Evolutionary conservation across 257 asterid genomes (phyloP).

Genomic region (Solanum tarijense): DNA sequence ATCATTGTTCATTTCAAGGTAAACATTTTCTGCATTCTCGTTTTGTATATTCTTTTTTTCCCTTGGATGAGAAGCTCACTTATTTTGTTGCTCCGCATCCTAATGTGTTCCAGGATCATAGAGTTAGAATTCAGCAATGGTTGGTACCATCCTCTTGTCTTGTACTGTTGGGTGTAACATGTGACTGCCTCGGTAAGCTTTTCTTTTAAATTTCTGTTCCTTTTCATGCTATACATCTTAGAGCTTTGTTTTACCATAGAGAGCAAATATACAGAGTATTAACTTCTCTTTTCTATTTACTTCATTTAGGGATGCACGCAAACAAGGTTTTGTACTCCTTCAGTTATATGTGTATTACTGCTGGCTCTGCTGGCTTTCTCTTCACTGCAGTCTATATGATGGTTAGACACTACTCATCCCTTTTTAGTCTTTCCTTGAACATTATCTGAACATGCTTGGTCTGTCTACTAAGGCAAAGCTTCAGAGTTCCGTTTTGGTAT

Average conservation of each 20-base stretch:
- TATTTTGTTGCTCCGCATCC: background rate
- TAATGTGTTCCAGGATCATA: constrained; percentile 47
- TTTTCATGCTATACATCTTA: background rate
- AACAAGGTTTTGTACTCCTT: constrained; percentile 59
- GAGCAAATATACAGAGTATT: background rate
- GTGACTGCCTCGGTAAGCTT: constrained; percentile 34
- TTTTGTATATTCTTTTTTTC: background rate
- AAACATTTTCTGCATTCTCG: background rate
- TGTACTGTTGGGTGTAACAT: constrained; percentile 26
- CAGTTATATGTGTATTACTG: constrained; percentile 54
- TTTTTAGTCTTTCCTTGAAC: background rate
- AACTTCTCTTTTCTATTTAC: background rate
- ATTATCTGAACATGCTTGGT: background rate
- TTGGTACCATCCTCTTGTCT: constrained; percentile 32
- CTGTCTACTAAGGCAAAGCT: background rate
- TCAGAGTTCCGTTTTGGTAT: background rate
- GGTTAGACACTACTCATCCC: constrained; percentile 19
- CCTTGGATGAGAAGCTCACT: background rate
- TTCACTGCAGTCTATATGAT: constrained; percentile 39
- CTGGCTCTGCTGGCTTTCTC: constrained; percentile 56
- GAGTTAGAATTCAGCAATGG: constrained; percentile 46
- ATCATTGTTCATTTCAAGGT: constrained; percentile 60
- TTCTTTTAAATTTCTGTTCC: background rate
- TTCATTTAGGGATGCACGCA: constrained; percentile 43
- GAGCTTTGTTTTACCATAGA: background rate